These are phyloP conservation scores for Sporobolus alterniflorus DNA, from an alignment of 202 grass and related monocot genomes.

Conservation along the genomic window DNA sequence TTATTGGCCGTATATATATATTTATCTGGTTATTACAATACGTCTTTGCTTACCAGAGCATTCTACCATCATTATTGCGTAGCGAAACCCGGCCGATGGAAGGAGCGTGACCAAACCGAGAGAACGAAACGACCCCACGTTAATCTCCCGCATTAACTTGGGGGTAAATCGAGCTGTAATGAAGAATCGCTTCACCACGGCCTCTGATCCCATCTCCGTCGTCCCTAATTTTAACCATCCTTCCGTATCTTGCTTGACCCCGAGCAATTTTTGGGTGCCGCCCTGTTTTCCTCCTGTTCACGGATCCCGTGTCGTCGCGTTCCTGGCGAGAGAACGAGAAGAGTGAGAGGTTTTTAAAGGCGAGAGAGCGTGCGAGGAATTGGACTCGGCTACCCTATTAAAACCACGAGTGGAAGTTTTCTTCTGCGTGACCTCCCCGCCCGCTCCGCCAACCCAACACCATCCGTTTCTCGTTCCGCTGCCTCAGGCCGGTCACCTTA, in stretches of 20 bases:
- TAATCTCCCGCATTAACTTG: conserved; percentile 41
- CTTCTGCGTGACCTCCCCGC: conserved; percentile 23
- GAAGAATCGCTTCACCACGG: neutral
- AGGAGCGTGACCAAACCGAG: neutral
- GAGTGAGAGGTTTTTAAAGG: conserved; percentile 43
- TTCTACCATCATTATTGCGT: conserved; percentile 25
- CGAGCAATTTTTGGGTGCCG: conserved; percentile 37
- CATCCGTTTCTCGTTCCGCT: conserved; percentile 42
- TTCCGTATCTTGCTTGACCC: neutral
- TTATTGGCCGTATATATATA: too few species aligned
- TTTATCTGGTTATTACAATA: too few species aligned
- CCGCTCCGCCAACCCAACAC: conserved; percentile 48
- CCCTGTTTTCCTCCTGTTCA: neutral
- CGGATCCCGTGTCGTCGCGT: neutral
- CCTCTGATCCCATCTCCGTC: neutral
- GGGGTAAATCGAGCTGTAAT: neutral
- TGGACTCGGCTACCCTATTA: conserved; percentile 64
- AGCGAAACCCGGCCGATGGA: conserved; percentile 17
- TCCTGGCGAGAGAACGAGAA: neutral
- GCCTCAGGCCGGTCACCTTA: neutral
- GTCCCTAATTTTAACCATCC: conserved; percentile 45
- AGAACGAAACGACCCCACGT: conserved; percentile 33
- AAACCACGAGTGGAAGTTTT: conserved; percentile 58
- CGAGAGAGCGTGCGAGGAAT: conserved; percentile 46
- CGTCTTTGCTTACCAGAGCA: too few species aligned